Evolutionary conservation across 371 early-diverging fungal genomes (phyloP).

Genomic region (Actinomucor elegans): DNA sequence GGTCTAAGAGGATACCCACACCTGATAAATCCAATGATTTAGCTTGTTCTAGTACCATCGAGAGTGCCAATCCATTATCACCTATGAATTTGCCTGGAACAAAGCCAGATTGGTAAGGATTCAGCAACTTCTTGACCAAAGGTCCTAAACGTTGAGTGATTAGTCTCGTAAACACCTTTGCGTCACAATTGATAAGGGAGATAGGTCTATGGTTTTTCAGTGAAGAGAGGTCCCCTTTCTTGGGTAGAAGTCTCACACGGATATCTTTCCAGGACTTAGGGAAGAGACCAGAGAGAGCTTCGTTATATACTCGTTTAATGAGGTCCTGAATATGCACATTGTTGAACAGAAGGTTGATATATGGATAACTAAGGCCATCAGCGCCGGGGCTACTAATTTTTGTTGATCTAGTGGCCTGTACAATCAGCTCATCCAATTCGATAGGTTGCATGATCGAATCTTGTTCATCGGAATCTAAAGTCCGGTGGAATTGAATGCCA

Average conservation of each 20-base stretch:
- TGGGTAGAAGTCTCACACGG: constrained; percentile 2
- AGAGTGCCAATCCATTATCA: constrained; percentile 10
- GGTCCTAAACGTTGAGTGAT: constrained; percentile 6
- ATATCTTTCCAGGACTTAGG: not conserved
- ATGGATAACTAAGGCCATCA: not conserved
- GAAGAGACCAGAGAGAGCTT: not conserved
- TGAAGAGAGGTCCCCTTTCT: not conserved
- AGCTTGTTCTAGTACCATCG: not conserved
- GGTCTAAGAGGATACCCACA: too few relatives aligned
- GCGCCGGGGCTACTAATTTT: too few relatives aligned
- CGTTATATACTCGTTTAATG: not conserved
- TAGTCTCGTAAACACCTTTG: constrained; percentile 22
- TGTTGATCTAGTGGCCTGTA: too few relatives aligned
- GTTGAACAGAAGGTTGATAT: not conserved
- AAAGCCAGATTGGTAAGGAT: constrained; percentile 22
- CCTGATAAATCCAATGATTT: too few relatives aligned
- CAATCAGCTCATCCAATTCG: too few relatives aligned
- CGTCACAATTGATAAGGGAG: constrained; percentile 12
- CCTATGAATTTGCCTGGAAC: constrained; percentile 11
- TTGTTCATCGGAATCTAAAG: not conserved
- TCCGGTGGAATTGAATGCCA: not conserved
- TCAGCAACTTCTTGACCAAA: not conserved
- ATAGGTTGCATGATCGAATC: not conserved
- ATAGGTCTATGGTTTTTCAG: constrained; percentile 28
- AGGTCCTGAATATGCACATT: not conserved